Evolutionary conservation across 192 early-diverging fungal genomes (phyloP).

Genomic region (Bifiguratus adelaidae): DNA sequence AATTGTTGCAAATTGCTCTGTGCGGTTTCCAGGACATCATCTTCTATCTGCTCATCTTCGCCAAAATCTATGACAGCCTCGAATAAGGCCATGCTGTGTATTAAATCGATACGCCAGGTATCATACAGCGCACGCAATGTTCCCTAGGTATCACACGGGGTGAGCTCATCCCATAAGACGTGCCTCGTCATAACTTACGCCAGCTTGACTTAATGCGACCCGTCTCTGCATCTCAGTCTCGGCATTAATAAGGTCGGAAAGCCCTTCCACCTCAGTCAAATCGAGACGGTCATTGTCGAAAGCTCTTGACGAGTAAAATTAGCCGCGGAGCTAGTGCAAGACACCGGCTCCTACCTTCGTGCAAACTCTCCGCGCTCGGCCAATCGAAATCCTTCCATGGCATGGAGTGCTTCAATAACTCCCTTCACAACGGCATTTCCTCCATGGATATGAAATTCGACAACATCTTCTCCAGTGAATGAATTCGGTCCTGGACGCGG

Average conservation of each 20-base stretch:
- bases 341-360: constrained; percentile 27
- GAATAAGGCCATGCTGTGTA: constrained; percentile 44
- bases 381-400: constrained; percentile 36
- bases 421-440: constrained; percentile 55
- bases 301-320: constrained; percentile 22
- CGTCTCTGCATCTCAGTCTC: constrained; percentile 66
- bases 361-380: constrained; percentile 72
- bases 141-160: constrained; percentile 19
- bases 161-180: not conserved
- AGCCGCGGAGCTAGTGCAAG: not conserved
- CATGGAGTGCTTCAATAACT: constrained; percentile 37
- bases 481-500: constrained; percentile 38
- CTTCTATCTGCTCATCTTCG: constrained; percentile 73
- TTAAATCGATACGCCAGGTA: constrained; percentile 44
- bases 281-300: constrained; percentile 67
- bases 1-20: not conserved
- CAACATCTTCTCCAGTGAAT: constrained; percentile 68
- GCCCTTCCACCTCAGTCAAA: constrained; percentile 59
- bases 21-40: constrained; percentile 38
- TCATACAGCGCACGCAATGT: constrained; percentile 51
- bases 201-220: constrained; percentile 57
- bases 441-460: constrained; percentile 68
- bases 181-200: constrained; percentile 15
- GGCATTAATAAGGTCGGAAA: constrained; percentile 67
- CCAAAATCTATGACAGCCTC: constrained; percentile 74